Evolutionary conservation across 345 rosid species (phyloP).

Genomic region (Turnera subulata): DNA sequence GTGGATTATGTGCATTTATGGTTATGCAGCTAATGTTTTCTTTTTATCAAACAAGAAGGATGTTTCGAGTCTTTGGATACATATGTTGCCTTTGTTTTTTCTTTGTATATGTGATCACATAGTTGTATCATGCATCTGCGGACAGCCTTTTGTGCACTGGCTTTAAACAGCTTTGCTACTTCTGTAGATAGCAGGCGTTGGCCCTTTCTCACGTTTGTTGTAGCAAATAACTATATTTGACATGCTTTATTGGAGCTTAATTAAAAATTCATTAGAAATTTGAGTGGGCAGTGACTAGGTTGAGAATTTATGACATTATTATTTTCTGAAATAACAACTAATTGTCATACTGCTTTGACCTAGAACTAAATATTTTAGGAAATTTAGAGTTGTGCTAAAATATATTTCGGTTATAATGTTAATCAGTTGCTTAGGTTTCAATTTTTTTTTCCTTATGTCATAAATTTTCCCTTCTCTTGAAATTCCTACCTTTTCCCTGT

Average conservation of each 20-base stretch:
- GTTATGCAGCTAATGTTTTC: too few species aligned
- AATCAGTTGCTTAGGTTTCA: background rate
- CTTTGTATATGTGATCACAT: slow-evolving; percentile 6
- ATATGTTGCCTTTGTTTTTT: slow-evolving; percentile 9
- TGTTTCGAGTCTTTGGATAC: slow-evolving; percentile 4
- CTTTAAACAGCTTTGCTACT: slow-evolving; percentile 78
- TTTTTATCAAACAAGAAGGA: too few species aligned
- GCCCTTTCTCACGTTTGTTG: slow-evolving; percentile 3
- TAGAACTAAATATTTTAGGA: too few species aligned
- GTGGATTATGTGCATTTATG: too few species aligned
- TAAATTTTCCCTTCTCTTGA: too few species aligned
- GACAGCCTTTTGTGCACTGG: slow-evolving; percentile 86
- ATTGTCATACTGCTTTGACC: too few species aligned
- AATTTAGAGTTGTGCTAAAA: too few species aligned
- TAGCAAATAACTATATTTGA: background rate
- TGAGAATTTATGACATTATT: too few species aligned
- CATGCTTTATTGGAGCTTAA: background rate
- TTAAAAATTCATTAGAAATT: too few species aligned
- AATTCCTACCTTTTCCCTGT: slow-evolving; percentile 41
- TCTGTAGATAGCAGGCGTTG: slow-evolving; percentile 69
- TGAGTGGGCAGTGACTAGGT: too few species aligned
- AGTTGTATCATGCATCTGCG: slow-evolving; percentile 37
- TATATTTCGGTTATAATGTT: background rate
- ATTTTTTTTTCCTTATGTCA: background rate
- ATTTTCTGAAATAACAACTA: too few species aligned